These are phyloP conservation scores for Mrakia blollopis DNA, from an alignment of 768 basidiomycete genomes.

Conservation along the genomic window DNA sequence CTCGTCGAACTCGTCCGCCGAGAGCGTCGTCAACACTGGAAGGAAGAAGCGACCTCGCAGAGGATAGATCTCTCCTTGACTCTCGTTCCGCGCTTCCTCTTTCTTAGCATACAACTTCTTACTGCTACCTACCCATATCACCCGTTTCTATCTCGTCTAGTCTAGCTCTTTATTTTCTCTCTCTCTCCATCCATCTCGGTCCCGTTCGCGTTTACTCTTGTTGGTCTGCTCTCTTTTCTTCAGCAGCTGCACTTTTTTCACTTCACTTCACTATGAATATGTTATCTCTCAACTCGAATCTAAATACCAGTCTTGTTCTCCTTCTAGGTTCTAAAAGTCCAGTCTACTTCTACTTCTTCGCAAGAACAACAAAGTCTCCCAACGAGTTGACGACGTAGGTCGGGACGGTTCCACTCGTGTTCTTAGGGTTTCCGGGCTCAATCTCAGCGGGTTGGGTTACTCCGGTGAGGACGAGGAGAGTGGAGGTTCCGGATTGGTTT, in stretches of 20 bases:
- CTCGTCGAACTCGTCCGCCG: neutral
- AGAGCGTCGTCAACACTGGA: neutral
- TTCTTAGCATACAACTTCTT: too few relatives aligned
- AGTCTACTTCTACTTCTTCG: conserved; percentile 31
- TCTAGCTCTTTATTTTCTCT: too few relatives aligned
- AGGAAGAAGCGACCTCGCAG: conserved; percentile 9
- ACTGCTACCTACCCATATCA: too few relatives aligned
- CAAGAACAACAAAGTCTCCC: conserved; percentile 60
- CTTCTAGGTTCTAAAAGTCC: neutral
- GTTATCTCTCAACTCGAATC: too few relatives aligned
- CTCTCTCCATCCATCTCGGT: too few relatives aligned
- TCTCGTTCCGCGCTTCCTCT: neutral
- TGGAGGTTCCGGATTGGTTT: conserved; percentile 73
- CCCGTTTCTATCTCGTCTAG: too few relatives aligned
- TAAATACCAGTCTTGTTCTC: too few relatives aligned
- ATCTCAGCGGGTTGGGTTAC: conserved; percentile 72
- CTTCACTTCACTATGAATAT: too few relatives aligned
- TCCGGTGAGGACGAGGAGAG: conserved; percentile 88
- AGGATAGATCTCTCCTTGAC: neutral
- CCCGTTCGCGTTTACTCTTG: too few relatives aligned
- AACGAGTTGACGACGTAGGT: conserved; percentile 74
- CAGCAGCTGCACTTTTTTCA: too few relatives aligned
- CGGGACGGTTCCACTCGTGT: conserved; percentile 58
- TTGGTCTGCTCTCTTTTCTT: too few relatives aligned
- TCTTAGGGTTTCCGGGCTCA: conserved; percentile 59